Conservation (phyloP, 805 yeast species). For the Starmerella riodocensis region DNA sequence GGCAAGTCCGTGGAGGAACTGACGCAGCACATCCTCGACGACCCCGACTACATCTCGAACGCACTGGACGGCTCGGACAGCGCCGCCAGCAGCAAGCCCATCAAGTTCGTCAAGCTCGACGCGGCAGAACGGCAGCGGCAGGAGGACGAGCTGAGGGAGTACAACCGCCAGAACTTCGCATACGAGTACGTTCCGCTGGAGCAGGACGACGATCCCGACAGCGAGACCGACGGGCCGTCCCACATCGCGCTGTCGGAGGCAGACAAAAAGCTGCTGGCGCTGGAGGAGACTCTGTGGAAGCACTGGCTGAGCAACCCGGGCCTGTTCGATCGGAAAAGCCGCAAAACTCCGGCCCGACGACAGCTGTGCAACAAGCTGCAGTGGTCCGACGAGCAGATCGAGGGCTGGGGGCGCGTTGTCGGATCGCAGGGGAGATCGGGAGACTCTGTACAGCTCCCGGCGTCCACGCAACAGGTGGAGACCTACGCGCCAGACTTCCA, state of each 20-base stretch:
- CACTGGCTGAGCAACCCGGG: constrained; percentile 31
- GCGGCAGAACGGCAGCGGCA: constrained; percentile 17
- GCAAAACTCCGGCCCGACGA: constrained; percentile 42
- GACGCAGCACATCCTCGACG: constrained; percentile 49
- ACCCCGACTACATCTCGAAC: constrained; percentile 35
- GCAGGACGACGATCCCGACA: constrained; percentile 13
- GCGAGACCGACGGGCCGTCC: constrained; percentile 68
- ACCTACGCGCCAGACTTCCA: constrained; percentile 8
- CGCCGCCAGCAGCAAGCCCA: neutral
- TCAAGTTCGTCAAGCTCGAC: constrained; percentile 24
- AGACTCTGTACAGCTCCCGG: neutral
- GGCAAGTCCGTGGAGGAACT: constrained; percentile 38
- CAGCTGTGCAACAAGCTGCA: constrained; percentile 39
- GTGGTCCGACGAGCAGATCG: constrained; percentile 85
- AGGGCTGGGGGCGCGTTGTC: constrained; percentile 72
- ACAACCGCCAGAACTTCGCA: constrained; percentile 31
- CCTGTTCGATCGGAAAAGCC: constrained; percentile 35
- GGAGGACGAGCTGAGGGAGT: constrained; percentile 6
- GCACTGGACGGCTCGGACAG: constrained; percentile 20
- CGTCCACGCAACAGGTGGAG: constrained; percentile 1
- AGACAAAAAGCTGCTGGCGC: constrained; percentile 38
- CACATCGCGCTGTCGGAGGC: constrained; percentile 29
- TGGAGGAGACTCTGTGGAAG: constrained; percentile 12
- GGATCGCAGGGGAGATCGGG: constrained; percentile 1
- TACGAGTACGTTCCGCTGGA: constrained; percentile 32